Base-by-base conservation (phyloP, 2,329 filamentous ascomycete species). In the Colletotrichum sansevieriae region DNA sequence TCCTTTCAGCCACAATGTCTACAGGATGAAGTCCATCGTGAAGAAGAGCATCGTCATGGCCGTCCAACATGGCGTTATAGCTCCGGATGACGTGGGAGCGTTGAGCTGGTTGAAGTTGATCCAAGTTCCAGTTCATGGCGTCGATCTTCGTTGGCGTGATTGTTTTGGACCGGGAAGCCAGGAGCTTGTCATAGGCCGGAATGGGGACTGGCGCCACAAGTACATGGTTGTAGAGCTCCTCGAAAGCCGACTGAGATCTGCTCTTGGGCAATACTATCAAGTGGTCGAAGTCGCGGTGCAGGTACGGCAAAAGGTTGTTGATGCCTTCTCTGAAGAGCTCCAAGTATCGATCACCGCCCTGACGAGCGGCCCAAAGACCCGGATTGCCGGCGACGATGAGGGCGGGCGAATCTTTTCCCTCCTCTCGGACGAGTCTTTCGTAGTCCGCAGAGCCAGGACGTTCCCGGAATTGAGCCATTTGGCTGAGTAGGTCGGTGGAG, bases 361-460 rank as follows among this genome's bases (percentile, higher is more conserved):
- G 81, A 60, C 83, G 80, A 35, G 86, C 85, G 73, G 87, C 82
- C 84, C 84, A 88, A 22, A 88, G 76, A 2, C 87, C 88, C 2
- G 82, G 81, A 43, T 84, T 82, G 2, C 88, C 87, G 37, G 89
- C 73, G 2, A 89, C 72, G 22, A 89, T 75, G 54, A 88, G 72
- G 18, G 81, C 81, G 8, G 85, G 79, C 20, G 79, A 71, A 12
- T 63, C 68, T 35, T 46, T 52, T 6, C 46, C 55, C 52, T 71
- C 70, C 44, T 68, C 18, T 29, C 47, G 57, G 25, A 60, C 63
- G 15, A 67, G 58, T 46, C 46, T 63, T 20, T 70, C 70, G 13
- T 62, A 62, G 7, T 68, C 64, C 9, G 60, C 46, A 33, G 68
- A 70, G 25, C 63, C 68, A 20, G 63, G 56, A 6, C 56, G 67